Conservation (phyloP, 352 stramenopile species). For the Phytophthora multivora region DNA sequence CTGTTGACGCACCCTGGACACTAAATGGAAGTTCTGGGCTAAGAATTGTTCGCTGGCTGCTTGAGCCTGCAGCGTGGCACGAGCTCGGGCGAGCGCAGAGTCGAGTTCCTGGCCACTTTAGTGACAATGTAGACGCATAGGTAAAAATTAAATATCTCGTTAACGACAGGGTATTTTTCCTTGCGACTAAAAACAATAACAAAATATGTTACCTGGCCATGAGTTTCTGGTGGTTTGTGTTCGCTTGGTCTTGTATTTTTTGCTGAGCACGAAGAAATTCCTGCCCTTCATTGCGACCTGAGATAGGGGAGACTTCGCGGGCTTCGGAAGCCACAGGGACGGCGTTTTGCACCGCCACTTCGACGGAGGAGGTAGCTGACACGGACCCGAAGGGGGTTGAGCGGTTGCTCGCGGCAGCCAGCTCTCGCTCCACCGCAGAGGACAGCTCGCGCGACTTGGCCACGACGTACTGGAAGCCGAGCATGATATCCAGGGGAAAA, state of each 20-base stretch:
- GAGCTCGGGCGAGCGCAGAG: conserved; percentile 39
- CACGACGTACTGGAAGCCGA: conserved; percentile 77
- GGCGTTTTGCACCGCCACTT: conserved; percentile 11
- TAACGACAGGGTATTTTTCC: conserved; percentile 1
- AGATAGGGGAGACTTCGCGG: neutral
- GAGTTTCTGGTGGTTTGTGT: conserved; percentile 50
- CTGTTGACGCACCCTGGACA: conserved; percentile 59
- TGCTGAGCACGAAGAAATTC: conserved; percentile 51
- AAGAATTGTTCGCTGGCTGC: conserved; percentile 74
- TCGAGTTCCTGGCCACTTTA: conserved; percentile 60
- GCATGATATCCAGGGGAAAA: conserved; percentile 33
- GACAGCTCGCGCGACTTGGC: conserved; percentile 78
- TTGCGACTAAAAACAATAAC: conserved; percentile 2
- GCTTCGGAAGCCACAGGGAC: conserved; percentile 8
- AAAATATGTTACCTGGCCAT: conserved; percentile 39
- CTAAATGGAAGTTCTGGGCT: conserved; percentile 63
- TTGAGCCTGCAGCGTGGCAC: conserved; percentile 60
- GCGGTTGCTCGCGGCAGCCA: conserved; percentile 27
- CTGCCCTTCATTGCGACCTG: conserved; percentile 38
- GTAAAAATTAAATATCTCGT: conserved; percentile 21
- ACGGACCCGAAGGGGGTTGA: conserved; percentile 8
- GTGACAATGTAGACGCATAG: conserved; percentile 7
- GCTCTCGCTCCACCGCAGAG: conserved; percentile 57
- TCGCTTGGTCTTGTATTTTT: conserved; percentile 32
- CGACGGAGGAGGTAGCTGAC: neutral